phyloP scores from a whole-genome alignment of 805 yeast species.

The Teunomyces tritomae region DNA sequence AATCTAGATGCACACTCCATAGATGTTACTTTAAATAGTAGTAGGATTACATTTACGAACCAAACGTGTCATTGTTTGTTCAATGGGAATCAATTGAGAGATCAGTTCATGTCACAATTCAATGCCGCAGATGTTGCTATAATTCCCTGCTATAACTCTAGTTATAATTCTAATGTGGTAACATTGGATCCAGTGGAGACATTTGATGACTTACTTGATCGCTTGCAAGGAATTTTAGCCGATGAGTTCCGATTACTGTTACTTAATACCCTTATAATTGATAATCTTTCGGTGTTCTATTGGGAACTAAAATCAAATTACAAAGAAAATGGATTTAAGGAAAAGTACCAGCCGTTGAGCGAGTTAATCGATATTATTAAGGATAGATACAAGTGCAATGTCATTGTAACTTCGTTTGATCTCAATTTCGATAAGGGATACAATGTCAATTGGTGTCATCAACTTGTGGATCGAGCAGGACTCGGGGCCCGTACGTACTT shows the following conservation, averaged over 20 bases:
- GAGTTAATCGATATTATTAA: conserved; percentile 11
- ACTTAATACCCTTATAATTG: conserved; percentile 23
- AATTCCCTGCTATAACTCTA: conserved; percentile 1
- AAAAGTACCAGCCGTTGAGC: conserved; percentile 15
- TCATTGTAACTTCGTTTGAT: conserved; percentile 30
- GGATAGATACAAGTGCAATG: conserved; percentile 23
- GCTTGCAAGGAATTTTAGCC: not conserved
- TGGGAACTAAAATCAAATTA: conserved; percentile 24
- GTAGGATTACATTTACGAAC: not conserved
- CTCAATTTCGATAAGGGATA: conserved; percentile 30
- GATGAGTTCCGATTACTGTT: not conserved
- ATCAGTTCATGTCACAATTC: conserved; percentile 2
- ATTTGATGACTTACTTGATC: not conserved
- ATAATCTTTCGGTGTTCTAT: conserved; percentile 33
- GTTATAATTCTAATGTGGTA: not conserved
- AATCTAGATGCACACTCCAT: not conserved
- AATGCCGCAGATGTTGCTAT: not conserved
- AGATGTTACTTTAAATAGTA: not conserved
- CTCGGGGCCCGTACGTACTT: not conserved
- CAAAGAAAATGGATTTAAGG: conserved; percentile 6
- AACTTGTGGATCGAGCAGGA: not conserved
- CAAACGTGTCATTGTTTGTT: conserved; percentile 6
- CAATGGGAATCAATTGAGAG: not conserved
- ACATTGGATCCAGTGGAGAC: not conserved
- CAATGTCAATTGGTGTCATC: conserved; percentile 8